Conservation (phyloP, 2,329 filamentous ascomycete species). For the Sclerotinia sclerotiorum region DNA sequence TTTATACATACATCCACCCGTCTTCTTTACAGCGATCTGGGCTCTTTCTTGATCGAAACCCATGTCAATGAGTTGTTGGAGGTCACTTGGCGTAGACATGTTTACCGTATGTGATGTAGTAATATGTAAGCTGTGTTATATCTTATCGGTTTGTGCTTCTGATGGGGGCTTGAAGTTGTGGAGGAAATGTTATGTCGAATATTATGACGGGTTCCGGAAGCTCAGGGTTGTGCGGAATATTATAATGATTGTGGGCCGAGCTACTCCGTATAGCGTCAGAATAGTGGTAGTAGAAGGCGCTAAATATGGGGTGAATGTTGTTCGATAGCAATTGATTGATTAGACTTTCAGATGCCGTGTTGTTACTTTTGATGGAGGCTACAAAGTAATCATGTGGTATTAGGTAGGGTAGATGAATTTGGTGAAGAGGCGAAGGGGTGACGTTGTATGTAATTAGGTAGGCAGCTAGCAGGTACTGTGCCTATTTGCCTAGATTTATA, state of each 20-base stretch:
- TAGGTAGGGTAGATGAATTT: background rate
- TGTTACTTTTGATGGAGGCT: background rate
- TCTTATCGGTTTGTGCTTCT: background rate
- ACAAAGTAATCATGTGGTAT: background rate
- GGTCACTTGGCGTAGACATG: constrained; percentile 57
- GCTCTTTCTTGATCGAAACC: constrained; percentile 82
- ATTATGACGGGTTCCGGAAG: background rate
- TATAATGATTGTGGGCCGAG: constrained; percentile 3
- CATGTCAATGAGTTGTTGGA: constrained; percentile 65
- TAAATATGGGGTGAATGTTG: background rate
- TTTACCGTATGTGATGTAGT: constrained; percentile 17
- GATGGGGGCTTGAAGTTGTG: background rate
- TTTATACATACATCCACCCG: constrained; percentile 66
- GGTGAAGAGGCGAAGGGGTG: background rate
- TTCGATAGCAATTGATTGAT: background rate
- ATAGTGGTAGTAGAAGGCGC: background rate
- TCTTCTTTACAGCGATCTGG: constrained; percentile 79
- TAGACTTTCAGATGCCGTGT: background rate
- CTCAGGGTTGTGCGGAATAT: constrained; percentile 2
- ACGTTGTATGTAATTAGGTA: background rate
- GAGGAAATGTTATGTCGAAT: constrained; percentile 11
- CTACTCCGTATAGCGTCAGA: background rate
- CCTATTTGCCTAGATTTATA: background rate
- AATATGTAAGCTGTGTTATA: background rate
- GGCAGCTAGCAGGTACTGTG: too few species aligned